Base-by-base conservation (phyloP, 257 asterid genomes). In the Solanum lycopersicoides region DNA sequence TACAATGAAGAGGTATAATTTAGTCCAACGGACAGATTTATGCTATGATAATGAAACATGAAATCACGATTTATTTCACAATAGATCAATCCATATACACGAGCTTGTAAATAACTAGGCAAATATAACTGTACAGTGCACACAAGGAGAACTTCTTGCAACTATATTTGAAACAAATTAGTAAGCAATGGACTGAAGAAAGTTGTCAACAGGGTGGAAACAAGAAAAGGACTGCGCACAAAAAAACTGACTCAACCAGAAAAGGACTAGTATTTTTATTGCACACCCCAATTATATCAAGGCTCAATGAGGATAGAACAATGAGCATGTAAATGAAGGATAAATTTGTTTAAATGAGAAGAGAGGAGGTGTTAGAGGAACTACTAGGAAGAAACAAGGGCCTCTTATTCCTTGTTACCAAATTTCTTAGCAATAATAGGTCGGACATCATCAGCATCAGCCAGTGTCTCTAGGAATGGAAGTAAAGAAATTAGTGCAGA, bases 321-420 rank as follows among this genome's bases (percentile, higher is more conserved):
- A 90, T 86, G 90, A 92, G 92, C 91, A 91, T 68, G 92, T 91
- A 91, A 91, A 93, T 89, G 88, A 83, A 86, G 87, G 89, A 76
- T 32, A 90, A 91, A 47, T n/a, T 25, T 45, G 44, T 82, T 50
- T 82, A 82, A 82, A 82, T 50, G 45, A 82, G 85, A 72, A 87
- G 89, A 63, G 91, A 34, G 77, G 80, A 85, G 86, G 90, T 88
- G 89, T 89, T 86, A 90, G 93, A 88, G 90, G 89, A 90, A 91
- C 91, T 90, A 91, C 86, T 75, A 88, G 90, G 88, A 91, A 91
- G 91, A 82, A 82, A 82, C 85, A 82, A 88, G 96, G 94, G 92
- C 92, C 95, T 92, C 92, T 96, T 92, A 95, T 92, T 96, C 99
- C 97, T 94, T 91, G 98, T 97, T 95, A 95, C 98, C 98, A 86